Conservation (phyloP, 371 early-diverging fungal genomes). For the Dichotomocladium elegans region DNA sequence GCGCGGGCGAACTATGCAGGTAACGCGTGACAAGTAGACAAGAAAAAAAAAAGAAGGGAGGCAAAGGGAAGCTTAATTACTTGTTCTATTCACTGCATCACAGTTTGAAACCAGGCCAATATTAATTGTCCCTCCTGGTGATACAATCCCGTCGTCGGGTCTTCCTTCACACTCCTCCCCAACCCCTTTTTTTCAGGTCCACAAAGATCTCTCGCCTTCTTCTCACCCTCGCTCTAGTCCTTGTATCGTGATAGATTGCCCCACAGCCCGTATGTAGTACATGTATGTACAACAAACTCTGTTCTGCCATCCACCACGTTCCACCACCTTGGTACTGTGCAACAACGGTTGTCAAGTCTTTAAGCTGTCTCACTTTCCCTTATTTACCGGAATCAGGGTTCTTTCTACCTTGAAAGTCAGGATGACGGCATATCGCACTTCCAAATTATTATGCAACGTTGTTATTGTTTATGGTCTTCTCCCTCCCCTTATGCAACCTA, state of each 20-base stretch:
- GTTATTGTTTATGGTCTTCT: background rate
- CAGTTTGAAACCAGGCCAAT: constrained; percentile 18
- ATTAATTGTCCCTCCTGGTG: constrained; percentile 2
- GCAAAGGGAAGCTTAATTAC: background rate
- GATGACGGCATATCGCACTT: background rate
- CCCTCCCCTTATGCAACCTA: background rate
- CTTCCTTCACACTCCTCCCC: background rate
- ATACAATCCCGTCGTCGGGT: too few species aligned
- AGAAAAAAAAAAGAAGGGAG: constrained; percentile 4
- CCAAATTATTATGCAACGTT: background rate
- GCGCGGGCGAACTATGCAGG: constrained; percentile 22
- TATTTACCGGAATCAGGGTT: too few species aligned
- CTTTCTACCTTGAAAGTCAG: background rate
- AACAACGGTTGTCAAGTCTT: too few species aligned
- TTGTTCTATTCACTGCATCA: background rate
- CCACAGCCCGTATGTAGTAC: background rate
- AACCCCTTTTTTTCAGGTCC: too few species aligned
- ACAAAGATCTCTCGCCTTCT: too few species aligned
- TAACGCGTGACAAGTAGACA: constrained; percentile 14
- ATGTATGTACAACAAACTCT: background rate
- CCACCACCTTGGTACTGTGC: too few species aligned
- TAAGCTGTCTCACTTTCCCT: too few species aligned
- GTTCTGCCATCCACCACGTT: background rate
- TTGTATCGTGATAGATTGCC: too few species aligned
- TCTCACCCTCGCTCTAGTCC: too few species aligned